Conservation (phyloP, 1,139 yeast species). For the Saccharomycopsis hybrid region DNA sequence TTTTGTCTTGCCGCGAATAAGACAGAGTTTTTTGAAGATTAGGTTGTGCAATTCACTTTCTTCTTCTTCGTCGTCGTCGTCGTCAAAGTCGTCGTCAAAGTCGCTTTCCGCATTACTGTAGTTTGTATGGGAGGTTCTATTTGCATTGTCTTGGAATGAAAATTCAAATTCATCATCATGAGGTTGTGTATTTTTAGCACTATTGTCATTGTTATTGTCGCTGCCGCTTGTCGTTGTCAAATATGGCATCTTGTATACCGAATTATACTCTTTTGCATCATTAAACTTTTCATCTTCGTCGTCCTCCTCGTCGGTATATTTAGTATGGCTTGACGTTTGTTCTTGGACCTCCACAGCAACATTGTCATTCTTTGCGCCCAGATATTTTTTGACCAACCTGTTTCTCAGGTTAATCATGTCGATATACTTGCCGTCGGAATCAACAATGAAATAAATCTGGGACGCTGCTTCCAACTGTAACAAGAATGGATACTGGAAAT, state of each 20-base stretch:
- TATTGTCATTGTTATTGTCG: not conserved
- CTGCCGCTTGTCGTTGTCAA: slow-evolving; percentile 7
- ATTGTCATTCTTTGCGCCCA: no score
- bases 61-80: slow-evolving; percentile 1
- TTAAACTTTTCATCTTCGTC: slow-evolving; percentile 8
- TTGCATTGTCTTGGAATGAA: no score
- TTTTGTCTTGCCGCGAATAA: slow-evolving; percentile 15
- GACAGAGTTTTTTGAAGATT: slow-evolving; percentile 17
- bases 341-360: no score
- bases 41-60: slow-evolving; percentile 12
- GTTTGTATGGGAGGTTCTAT: no score
- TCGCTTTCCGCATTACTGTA: no score
- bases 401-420: slow-evolving; percentile 9
- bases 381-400: not conserved
- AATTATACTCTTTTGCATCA: slow-evolving; percentile 10
- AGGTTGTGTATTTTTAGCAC: not conserved
- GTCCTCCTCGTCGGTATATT: no score
- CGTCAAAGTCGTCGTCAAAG: not conserved
- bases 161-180: no score
- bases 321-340: no score
- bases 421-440: slow-evolving; percentile 17
- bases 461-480: slow-evolving; percentile 7
- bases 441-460: slow-evolving; percentile 14
- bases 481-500: slow-evolving; percentile 16
- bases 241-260: not conserved